Evolutionary conservation across 345 rosid species (phyloP).

Genomic region (Melaleuca quinquenervia): DNA sequence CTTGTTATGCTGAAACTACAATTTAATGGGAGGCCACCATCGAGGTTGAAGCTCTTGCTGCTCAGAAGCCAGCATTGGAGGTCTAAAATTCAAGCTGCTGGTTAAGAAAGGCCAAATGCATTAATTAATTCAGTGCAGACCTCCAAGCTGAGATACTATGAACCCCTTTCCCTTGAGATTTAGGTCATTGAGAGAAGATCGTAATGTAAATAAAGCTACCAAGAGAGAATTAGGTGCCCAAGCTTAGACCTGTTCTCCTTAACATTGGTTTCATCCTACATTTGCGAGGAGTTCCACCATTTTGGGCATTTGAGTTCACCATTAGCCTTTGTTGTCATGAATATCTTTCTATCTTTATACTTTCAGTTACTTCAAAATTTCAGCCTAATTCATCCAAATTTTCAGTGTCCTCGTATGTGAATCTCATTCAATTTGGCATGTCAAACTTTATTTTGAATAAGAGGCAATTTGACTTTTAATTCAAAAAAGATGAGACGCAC

Average conservation of each 20-base stretch:
- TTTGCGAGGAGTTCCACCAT: not conserved
- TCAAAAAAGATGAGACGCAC: not conserved
- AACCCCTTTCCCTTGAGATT: not conserved
- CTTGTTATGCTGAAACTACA: slow-evolving; percentile 59
- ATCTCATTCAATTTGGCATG: not conserved
- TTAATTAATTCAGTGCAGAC: not conserved
- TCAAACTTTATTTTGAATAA: not conserved
- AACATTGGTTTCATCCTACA: not conserved
- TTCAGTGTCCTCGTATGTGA: not conserved
- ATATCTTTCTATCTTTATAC: not conserved
- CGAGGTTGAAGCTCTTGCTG: slow-evolving; percentile 80
- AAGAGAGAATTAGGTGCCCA: not conserved
- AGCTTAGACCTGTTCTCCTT: not conserved
- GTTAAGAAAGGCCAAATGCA: not conserved
- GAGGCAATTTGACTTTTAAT: not conserved
- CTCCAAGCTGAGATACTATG: not conserved
- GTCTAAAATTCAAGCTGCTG: slow-evolving; percentile 15
- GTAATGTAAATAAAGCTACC: slow-evolving; percentile 2
- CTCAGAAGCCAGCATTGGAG: slow-evolving; percentile 65
- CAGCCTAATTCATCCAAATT: not conserved
- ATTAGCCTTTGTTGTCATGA: not conserved
- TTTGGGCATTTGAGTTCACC: not conserved
- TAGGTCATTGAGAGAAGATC: not conserved
- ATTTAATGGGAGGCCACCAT: slow-evolving; percentile 73
- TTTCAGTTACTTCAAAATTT: not conserved